Evolutionary conservation across 257 asterid species (phyloP), one percentile per base, ranked within the genome.

Genomic region (Nicotiana attenuata): DNA sequence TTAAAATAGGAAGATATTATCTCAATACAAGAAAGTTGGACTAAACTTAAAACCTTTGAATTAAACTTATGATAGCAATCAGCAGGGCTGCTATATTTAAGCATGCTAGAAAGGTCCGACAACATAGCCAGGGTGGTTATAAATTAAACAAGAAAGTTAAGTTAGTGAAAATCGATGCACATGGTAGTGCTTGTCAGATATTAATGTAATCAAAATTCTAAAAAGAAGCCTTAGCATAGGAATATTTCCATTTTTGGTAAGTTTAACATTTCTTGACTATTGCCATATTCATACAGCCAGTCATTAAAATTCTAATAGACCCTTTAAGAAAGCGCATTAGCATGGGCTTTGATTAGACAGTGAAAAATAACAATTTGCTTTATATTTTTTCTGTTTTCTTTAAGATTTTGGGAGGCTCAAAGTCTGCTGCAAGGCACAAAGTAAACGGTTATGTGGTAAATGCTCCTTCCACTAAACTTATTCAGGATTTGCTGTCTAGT

Each of bases 241-340:
- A 73, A 13, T 47, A 73, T 47, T 73, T 73, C 78, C 78, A 73
- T 5, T 47, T 17, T 73, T 13, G 61, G 61, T 9, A 69, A 11
- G 56, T 38, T 35, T 69, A 69, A 41, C 0, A 38, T 38, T 69
- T 69, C 31, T 69, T 41, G 57, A 69, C n/a, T 41, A 10, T 8
- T 68, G 41, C 33, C 26, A 10, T 69, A 17, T 17, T 56, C 10
- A 56, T 16, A 16, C 63, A 56, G 63, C 78, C 78, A 47, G 2
- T 73, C 78, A 73, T 24, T 73, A 61, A 73, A 73, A 73, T 73
- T 47, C 38, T 47, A 73, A 73, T 71, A 4, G 20, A 73, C 3
- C 22, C 4, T 73, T 73, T 73, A 6, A 73, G 78, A 73, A 73
- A 73, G 78, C 35, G 78, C 78, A 73, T 73, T 24, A 22, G 77